phyloP scores from a whole-genome alignment of 2,329 filamentous ascomycete genomes.

The Aureobasidium lini region DNA sequence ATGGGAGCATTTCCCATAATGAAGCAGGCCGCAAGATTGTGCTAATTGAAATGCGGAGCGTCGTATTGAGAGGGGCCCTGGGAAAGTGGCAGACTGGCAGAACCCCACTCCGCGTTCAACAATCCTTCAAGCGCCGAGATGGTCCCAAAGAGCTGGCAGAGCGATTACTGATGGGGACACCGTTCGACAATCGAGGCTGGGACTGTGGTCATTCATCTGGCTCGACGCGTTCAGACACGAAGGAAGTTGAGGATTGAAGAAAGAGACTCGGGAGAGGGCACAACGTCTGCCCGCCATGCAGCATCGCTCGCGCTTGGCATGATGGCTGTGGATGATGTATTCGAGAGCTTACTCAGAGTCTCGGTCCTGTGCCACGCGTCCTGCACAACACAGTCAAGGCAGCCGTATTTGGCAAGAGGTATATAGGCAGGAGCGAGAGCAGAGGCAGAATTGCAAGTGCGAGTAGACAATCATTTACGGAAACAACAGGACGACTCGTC shows the following conservation, averaged over 20 bases:
- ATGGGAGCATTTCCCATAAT: background rate
- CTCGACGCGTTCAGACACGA: conserved; percentile 10
- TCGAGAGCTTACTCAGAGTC: background rate
- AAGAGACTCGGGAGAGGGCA: conserved; percentile 2
- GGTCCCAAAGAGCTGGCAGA: conserved; percentile 1
- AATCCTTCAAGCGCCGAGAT: conserved; percentile 5
- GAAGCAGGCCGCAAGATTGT: background rate
- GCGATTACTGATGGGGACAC: background rate
- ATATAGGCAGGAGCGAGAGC: conserved; percentile 1
- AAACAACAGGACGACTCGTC: background rate
- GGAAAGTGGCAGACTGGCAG: conserved; percentile 5
- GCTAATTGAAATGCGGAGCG: background rate
- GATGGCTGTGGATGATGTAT: background rate
- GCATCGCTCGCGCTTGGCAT: conserved; percentile 1
- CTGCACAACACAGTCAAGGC: conserved; percentile 4
- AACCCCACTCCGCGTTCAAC: conserved; percentile 8
- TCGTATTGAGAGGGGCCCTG: background rate
- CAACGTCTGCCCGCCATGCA: conserved; percentile 10
- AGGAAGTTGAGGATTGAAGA: conserved; percentile 2
- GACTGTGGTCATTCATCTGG: background rate
- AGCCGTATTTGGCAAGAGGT: conserved; percentile 1
- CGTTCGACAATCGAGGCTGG: conserved; percentile 6
- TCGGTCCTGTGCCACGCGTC: background rate
- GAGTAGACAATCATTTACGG: background rate
- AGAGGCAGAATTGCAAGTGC: background rate